Evolutionary conservation across 352 stramenopile species (phyloP).

Genomic region (Phytophthora vignae): DNA sequence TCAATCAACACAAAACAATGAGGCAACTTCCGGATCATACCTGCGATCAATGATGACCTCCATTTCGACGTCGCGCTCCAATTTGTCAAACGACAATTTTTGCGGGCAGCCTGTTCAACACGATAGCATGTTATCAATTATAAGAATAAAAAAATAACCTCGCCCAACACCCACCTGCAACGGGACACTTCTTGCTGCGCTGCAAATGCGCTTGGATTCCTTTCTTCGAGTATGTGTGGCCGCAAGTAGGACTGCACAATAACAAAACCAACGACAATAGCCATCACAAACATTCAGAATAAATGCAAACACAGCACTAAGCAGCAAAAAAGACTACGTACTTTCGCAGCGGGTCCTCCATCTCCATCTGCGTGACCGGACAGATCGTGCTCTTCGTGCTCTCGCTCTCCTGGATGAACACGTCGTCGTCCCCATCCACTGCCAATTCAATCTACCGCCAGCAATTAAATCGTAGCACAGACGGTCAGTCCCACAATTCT

Average conservation of each 20-base stretch:
- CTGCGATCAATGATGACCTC: constrained; percentile 77
- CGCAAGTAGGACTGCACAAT: constrained; percentile 63
- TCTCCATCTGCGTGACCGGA: constrained; percentile 85
- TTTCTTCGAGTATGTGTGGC: constrained; percentile 84
- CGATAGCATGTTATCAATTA: constrained; percentile 6
- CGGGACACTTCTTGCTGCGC: constrained; percentile 78
- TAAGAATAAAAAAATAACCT: neutral
- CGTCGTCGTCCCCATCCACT: constrained; percentile 75
- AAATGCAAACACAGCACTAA: neutral
- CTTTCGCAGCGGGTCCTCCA: constrained; percentile 82
- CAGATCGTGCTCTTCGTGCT: constrained; percentile 78
- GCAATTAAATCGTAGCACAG: neutral
- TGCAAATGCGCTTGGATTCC: constrained; percentile 79
- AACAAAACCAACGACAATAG: neutral
- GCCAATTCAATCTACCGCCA: constrained; percentile 72
- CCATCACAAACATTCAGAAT: constrained; percentile 1
- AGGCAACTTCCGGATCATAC: constrained; percentile 31
- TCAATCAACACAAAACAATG: neutral
- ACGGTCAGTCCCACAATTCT: neutral
- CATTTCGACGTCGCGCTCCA: constrained; percentile 90
- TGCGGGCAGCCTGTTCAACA: constrained; percentile 67
- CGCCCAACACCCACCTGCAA: constrained; percentile 55
- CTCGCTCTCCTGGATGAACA: constrained; percentile 85
- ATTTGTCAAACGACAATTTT: constrained; percentile 54
- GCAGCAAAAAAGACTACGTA: constrained; percentile 22